Evolutionary conservation across 306 rosid genomes (phyloP).

Genomic region (Acacia melanoxylon): DNA sequence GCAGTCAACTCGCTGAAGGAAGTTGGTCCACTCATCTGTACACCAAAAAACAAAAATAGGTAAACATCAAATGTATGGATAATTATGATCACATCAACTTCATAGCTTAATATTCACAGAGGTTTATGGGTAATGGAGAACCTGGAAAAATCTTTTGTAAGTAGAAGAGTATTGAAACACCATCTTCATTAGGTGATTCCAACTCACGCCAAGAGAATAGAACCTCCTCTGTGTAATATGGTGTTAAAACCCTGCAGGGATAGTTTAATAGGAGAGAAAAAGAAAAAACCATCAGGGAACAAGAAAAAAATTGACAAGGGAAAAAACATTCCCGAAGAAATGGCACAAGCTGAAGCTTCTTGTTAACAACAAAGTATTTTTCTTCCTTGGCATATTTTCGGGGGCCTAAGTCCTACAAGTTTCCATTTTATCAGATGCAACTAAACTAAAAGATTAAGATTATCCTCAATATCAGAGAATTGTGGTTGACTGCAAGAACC

Average conservation of each 20-base stretch:
- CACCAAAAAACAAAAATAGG: conserved; percentile 21
- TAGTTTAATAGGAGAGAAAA: conserved; percentile 5
- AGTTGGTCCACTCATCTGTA: conserved; percentile 95
- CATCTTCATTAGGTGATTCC: conserved; percentile 87
- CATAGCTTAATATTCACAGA: not conserved
- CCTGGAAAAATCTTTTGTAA: conserved; percentile 96
- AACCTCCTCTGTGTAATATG: conserved; percentile 93
- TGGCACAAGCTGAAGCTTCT: not conserved
- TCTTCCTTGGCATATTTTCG: conserved; percentile 12
- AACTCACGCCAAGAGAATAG: conserved; percentile 78
- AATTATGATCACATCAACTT: conserved; percentile 12
- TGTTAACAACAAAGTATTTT: conserved; percentile 6
- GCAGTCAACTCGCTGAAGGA: conserved; percentile 70
- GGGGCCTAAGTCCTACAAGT: conserved; percentile 7
- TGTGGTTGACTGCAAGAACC: not conserved
- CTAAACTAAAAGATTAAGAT: conserved; percentile 12
- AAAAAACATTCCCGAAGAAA: not conserved
- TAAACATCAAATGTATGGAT: conserved; percentile 12
- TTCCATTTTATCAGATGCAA: conserved; percentile 5
- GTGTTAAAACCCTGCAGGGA: conserved; percentile 80
- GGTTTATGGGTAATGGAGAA: conserved; percentile 28
- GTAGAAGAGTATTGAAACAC: conserved; percentile 94
- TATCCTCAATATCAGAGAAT: conserved; percentile 4
- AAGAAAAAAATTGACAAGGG: conserved; percentile 1
- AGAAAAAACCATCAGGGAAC: not conserved